Evolutionary conservation across 2,329 filamentous ascomycete species (phyloP).

Genomic region (Apiospora marii): DNA sequence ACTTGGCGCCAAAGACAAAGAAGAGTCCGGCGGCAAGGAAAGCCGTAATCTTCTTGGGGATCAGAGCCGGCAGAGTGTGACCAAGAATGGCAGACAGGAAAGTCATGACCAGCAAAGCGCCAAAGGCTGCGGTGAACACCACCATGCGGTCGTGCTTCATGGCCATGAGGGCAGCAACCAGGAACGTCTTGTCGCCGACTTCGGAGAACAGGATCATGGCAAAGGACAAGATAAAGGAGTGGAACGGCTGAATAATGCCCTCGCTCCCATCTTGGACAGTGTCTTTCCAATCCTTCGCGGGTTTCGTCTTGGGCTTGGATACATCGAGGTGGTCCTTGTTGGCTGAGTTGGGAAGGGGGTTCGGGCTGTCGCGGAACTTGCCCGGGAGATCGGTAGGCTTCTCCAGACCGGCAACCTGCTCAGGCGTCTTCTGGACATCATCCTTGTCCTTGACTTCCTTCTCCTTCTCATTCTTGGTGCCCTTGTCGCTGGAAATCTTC

Average conservation of each 20-base stretch:
- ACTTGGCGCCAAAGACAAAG: constrained; percentile 84
- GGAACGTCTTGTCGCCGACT: constrained; percentile 97
- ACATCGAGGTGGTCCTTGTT: constrained; percentile 71
- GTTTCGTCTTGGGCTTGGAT: constrained; percentile 46
- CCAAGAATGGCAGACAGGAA: constrained; percentile 91
- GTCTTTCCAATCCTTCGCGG: constrained; percentile 42
- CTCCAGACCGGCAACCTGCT: constrained; percentile 64
- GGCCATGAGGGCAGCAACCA: constrained; percentile 96
- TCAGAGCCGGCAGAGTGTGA: constrained; percentile 87
- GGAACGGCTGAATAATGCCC: constrained; percentile 78
- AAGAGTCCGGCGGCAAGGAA: constrained; percentile 87
- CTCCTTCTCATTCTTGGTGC: constrained; percentile 48
- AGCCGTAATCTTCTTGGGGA: constrained; percentile 90
- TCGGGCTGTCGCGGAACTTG: constrained; percentile 77
- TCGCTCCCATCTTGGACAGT: constrained; percentile 55
- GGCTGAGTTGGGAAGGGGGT: constrained; percentile 71
- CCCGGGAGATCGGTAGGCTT: constrained; percentile 84
- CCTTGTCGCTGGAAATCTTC: constrained; percentile 60
- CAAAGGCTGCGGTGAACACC: constrained; percentile 94
- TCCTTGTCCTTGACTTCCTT: constrained; percentile 51
- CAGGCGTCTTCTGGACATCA: constrained; percentile 43
- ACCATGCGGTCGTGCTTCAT: constrained; percentile 96
- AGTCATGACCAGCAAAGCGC: constrained; percentile 92
- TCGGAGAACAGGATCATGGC: constrained; percentile 99
- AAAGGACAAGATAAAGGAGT: constrained; percentile 90